Conservation (phyloP, 2,329 filamentous ascomycete genomes). For the Colletotrichum acutatum region DNA sequence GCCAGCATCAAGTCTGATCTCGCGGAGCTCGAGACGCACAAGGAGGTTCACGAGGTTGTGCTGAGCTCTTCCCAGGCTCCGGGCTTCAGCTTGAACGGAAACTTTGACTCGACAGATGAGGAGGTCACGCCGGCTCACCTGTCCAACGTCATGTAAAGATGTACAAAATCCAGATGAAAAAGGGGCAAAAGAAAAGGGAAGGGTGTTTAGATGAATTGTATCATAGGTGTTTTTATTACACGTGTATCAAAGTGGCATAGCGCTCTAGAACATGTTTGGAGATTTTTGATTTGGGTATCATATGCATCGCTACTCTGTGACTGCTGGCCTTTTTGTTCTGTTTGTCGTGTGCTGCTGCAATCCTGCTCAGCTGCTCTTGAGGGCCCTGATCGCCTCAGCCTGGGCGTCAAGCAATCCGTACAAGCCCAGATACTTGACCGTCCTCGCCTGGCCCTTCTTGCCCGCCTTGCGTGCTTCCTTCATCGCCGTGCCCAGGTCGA, state of each 20-base stretch:
- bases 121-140: conserved; percentile 64
- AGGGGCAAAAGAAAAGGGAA: conserved; percentile 1
- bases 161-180: conserved; percentile 13
- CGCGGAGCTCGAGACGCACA: conserved; percentile 58
- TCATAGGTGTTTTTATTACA: conserved; percentile 48
- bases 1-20: conserved; percentile 79
- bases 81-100: conserved; percentile 86
- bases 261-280: conserved; percentile 35
- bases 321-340: not conserved
- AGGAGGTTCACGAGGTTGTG: conserved; percentile 70
- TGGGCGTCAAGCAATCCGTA: conserved; percentile 65
- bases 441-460: conserved; percentile 52
- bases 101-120: conserved; percentile 73
- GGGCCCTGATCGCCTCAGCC: conserved; percentile 60
- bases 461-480: conserved; percentile 58
- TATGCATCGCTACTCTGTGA: conserved; percentile 36
- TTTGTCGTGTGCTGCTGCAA: not conserved
- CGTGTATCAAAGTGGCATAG: conserved; percentile 33
- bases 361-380: conserved; percentile 50
- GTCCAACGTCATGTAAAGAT: conserved; percentile 65
- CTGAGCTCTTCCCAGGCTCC: conserved; percentile 89
- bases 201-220: conserved; percentile 45
- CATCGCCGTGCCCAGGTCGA: conserved; percentile 64
- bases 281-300: conserved; percentile 43
- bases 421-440: conserved; percentile 63